Evolutionary conservation across 169 alveolate species (phyloP).

Genomic region (Plasmodium coatneyi): DNA sequence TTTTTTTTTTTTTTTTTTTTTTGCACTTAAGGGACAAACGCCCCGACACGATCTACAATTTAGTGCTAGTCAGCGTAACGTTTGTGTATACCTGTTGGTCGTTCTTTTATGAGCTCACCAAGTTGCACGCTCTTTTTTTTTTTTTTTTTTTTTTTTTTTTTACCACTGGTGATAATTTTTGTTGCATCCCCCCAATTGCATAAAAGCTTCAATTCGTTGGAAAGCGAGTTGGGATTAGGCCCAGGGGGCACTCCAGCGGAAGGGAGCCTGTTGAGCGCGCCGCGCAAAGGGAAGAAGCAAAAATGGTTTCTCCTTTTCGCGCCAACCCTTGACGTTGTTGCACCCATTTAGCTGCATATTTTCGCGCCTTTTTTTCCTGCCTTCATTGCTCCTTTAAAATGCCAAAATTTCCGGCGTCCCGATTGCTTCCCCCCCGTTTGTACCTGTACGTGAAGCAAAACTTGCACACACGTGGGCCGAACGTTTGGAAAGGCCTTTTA

Average conservation of each 20-base stretch:
- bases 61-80: background rate
- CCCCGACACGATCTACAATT: background rate
- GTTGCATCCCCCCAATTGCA: background rate
- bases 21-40: background rate
- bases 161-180: background rate
- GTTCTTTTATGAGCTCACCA: background rate
- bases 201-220: background rate
- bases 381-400: background rate
- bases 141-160: too few species aligned
- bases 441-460: background rate
- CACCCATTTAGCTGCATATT: background rate
- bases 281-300: background rate
- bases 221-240: background rate
- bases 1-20: background rate
- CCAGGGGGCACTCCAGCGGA: background rate
- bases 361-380: background rate
- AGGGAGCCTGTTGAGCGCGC: background rate
- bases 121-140: background rate
- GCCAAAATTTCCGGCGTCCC: background rate
- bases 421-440: background rate
- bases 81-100: background rate
- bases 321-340: background rate
- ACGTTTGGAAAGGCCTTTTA: background rate
- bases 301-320: background rate
- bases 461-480: background rate